Evolutionary conservation across 2,329 filamentous ascomycete genomes (phyloP).

Genomic region (Ambrosiella xylebori): DNA sequence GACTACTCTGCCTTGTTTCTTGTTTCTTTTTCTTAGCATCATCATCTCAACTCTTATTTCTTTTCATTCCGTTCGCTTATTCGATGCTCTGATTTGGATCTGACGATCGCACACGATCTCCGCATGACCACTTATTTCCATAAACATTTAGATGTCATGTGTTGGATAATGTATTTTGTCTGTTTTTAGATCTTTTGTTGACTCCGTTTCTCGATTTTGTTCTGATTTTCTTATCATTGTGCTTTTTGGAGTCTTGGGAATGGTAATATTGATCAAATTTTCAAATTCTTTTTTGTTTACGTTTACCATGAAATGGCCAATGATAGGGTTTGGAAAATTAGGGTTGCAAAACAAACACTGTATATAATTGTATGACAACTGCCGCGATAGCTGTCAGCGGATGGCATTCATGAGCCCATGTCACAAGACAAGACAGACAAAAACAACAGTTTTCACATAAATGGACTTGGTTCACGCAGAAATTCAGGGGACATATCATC

Average conservation of each 20-base stretch:
- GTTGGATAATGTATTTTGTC: constrained; percentile 1
- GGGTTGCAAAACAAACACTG: not conserved
- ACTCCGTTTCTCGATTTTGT: not conserved
- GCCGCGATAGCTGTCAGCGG: too few species aligned
- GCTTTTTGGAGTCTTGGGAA: constrained; percentile 2
- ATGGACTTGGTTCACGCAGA: too few species aligned
- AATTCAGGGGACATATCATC: too few species aligned
- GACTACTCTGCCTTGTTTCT: not conserved
- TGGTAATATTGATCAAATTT: not conserved
- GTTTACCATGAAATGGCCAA: not conserved
- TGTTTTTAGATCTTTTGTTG: constrained; percentile 4
- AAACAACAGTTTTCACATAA: too few species aligned
- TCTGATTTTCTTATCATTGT: not conserved
- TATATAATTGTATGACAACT: not conserved
- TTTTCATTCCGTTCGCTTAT: not conserved
- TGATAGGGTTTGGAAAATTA: not conserved
- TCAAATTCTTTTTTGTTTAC: not conserved
- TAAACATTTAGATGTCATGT: not conserved
- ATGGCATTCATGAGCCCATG: too few species aligned
- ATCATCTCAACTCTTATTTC: constrained; percentile 2
- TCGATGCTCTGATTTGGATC: not conserved
- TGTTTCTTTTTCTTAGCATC: not conserved
- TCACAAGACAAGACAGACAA: too few species aligned
- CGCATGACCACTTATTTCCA: constrained; percentile 1
- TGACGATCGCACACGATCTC: constrained; percentile 3